Evolutionary conservation across 2,329 filamentous ascomycete species (phyloP).

Genomic region (Tolypocladium ovalisporum): DNA sequence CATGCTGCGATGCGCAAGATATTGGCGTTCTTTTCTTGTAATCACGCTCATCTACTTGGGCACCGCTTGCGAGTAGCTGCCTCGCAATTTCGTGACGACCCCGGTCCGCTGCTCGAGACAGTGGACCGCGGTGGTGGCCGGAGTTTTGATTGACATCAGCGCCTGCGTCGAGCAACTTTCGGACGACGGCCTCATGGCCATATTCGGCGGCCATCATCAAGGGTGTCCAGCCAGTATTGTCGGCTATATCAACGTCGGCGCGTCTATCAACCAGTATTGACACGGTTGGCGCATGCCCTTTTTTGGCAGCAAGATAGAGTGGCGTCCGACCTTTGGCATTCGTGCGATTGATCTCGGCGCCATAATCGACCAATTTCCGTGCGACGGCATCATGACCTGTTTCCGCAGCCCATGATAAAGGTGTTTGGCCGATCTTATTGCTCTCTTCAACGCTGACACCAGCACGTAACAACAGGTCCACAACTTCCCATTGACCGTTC

Average conservation of each 20-base stretch:
- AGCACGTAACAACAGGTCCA: slow-evolving; percentile 2
- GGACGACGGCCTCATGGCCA: neutral
- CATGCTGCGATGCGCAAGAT: neutral
- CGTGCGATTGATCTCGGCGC: neutral
- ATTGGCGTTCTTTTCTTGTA: neutral
- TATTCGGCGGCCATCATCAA: neutral
- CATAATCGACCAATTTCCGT: slow-evolving; percentile 2
- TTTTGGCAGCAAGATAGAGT: neutral
- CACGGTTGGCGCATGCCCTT: neutral
- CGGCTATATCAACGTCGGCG: neutral
- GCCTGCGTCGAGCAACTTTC: neutral
- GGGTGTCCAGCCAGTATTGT: neutral
- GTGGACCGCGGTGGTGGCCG: rapidly evolving
- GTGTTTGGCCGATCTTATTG: neutral
- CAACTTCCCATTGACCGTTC: slow-evolving; percentile 4
- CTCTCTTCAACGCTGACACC: slow-evolving; percentile 3
- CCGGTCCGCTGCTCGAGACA: neutral
- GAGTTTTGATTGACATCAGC: neutral
- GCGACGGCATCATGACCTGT: slow-evolving; percentile 5
- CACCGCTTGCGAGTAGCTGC: neutral
- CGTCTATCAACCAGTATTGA: neutral
- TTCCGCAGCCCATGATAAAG: neutral
- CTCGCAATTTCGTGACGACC: neutral
- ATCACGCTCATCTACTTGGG: neutral
- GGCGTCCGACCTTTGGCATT: neutral